These are phyloP conservation scores for Roridomyces roridus DNA, from an alignment of 768 basidiomycete species.

Conservation along the genomic window DNA sequence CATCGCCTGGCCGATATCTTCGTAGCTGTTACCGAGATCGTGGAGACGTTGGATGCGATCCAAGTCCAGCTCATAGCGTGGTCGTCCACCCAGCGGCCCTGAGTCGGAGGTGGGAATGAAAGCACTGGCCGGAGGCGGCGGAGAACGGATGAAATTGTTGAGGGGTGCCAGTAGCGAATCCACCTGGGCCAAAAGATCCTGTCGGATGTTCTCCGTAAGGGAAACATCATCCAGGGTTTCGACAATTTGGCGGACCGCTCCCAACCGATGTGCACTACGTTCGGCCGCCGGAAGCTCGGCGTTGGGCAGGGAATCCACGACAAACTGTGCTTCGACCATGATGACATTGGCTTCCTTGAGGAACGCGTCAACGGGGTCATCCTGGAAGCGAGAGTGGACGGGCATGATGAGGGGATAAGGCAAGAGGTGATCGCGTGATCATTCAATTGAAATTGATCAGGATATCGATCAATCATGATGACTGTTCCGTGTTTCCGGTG, in stretches of 20 bases:
- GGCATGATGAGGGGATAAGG: no score
- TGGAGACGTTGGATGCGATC: conserved; percentile 6
- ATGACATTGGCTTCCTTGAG: no score
- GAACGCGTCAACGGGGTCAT: no score
- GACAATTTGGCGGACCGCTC: conserved; percentile 1
- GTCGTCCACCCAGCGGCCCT: conserved; percentile 4
- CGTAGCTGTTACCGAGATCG: conserved; percentile 16
- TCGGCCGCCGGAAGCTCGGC: conserved; percentile 17
- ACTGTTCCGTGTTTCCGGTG: no score
- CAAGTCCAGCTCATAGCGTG: conserved; percentile 4
- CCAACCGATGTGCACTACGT: conserved; percentile 9
- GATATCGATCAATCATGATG: no score
- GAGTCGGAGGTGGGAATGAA: neutral
- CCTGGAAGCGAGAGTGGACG: no score
- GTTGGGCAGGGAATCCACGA: conserved; percentile 1
- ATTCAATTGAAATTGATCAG: no score
- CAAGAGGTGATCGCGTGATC: no score
- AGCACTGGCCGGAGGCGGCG: neutral
- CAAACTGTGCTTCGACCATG: no score
- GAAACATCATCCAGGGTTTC: neutral
- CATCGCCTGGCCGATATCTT: conserved; percentile 7
- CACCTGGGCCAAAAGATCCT: neutral
- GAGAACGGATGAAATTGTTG: conserved; percentile 7
- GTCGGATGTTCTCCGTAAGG: neutral
- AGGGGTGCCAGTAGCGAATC: neutral